Conservation (phyloP, 1,284 basidiomycete species). For the Meira nashicola region DNA sequence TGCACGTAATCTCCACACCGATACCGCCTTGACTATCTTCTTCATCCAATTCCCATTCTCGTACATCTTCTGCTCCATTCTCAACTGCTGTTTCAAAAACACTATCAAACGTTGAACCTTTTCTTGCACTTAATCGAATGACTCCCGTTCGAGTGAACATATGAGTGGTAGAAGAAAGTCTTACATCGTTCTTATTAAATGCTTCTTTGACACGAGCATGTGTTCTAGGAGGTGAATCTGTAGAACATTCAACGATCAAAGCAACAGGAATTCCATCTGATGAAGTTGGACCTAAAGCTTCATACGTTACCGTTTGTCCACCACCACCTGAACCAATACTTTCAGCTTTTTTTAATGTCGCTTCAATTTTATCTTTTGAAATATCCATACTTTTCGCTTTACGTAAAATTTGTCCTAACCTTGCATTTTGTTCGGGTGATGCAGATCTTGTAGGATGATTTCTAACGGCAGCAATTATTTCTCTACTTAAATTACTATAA, state of each 20-base stretch:
- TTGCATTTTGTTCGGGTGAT: constrained; percentile 12
- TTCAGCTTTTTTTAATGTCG: constrained; percentile 19
- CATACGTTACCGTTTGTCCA: constrained; percentile 15
- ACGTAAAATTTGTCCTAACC: constrained; percentile 11
- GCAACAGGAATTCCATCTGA: constrained; percentile 10
- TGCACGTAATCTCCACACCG: constrained; percentile 13
- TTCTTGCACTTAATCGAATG: constrained; percentile 9
- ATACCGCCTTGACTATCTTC: constrained; percentile 22
- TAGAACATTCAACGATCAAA: constrained; percentile 21
- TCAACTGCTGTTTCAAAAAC: constrained; percentile 16
- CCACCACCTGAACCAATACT: not conserved
- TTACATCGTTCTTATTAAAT: constrained; percentile 17
- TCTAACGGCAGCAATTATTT: constrained; percentile 18
- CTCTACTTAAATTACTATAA: constrained; percentile 16
- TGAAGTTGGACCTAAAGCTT: constrained; percentile 14
- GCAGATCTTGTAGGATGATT: constrained; percentile 10
- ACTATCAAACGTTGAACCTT: constrained; percentile 17
- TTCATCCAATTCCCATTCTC: constrained; percentile 25
- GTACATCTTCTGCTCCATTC: constrained; percentile 17
- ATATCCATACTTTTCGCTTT: constrained; percentile 20
- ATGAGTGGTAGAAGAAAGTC: constrained; percentile 18
- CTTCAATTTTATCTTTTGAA: constrained; percentile 21
- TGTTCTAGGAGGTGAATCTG: constrained; percentile 16
- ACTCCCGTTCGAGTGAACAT: constrained; percentile 17
- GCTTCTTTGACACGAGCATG: constrained; percentile 18